Evolutionary conservation across 2,329 filamentous ascomycete genomes (phyloP).

Genomic region (Pseudogymnoascus sp.): DNA sequence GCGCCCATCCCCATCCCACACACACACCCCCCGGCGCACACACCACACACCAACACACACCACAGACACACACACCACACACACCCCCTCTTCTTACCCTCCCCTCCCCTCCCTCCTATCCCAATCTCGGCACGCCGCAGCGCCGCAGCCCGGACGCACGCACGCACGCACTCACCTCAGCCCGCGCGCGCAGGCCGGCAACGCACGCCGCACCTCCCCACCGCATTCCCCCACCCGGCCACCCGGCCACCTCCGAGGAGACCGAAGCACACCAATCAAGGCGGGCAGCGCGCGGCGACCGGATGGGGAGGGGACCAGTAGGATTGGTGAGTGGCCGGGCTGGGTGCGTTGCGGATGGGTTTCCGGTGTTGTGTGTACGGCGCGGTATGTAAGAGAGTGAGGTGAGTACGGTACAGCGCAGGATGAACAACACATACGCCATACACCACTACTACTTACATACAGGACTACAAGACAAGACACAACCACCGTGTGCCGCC

Average conservation of each 20-base stretch:
- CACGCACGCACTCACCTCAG: too few relatives aligned
- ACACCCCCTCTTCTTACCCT: neutral
- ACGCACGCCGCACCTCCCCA: neutral
- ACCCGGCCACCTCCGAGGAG: neutral
- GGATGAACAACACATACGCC: neutral
- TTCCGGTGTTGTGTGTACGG: neutral
- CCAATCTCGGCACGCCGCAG: neutral
- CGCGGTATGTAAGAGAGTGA: too few relatives aligned
- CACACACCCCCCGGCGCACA: neutral
- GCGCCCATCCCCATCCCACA: neutral
- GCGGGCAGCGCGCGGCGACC: neutral
- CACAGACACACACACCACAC: neutral
- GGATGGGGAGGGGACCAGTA: neutral
- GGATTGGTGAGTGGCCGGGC: too few relatives aligned
- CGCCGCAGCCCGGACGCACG: neutral
- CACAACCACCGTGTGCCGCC: neutral
- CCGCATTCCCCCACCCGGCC: neutral
- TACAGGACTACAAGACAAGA: too few relatives aligned
- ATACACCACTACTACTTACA: neutral
- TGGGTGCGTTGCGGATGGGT: too few relatives aligned
- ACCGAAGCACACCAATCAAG: neutral
- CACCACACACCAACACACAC: neutral
- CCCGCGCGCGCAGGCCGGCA: neutral
- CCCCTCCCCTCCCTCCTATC: neutral
- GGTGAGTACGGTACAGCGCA: neutral